Evolutionary conservation across 2,329 filamentous ascomycete genomes (phyloP).

Genomic region (Phoma sp.): DNA sequence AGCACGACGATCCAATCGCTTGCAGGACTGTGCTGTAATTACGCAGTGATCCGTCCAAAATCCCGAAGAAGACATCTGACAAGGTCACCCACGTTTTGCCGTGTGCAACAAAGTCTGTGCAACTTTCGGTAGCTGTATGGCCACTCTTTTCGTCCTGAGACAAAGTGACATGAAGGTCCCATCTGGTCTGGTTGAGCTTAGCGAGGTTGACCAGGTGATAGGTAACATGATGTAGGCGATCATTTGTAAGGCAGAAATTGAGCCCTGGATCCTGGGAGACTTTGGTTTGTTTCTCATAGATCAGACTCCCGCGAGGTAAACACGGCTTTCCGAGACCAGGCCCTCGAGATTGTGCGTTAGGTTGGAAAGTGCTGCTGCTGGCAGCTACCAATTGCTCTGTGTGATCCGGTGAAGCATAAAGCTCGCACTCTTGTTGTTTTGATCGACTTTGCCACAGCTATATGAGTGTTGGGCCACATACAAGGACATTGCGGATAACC

Average conservation of each 20-base stretch:
- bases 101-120: conserved; percentile 32
- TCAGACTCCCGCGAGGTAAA: neutral
- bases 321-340: neutral
- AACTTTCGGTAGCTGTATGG: conserved; percentile 32
- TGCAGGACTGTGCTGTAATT: neutral
- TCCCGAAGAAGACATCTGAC: neutral
- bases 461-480: conserved; percentile 6
- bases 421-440: too few relatives aligned
- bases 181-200: conserved; percentile 10
- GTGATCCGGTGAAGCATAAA: too few relatives aligned
- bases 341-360: neutral
- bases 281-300: neutral
- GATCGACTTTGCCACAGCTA: conserved; percentile 25
- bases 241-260: conserved; percentile 10
- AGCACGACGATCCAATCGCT: neutral
- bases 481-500: conserved; percentile 22
- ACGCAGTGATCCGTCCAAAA: neutral
- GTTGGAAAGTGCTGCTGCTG: too few relatives aligned
- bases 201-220: conserved; percentile 17
- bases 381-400: too few relatives aligned
- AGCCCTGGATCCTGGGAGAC: neutral
- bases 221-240: conserved; percentile 6
- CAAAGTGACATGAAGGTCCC: conserved; percentile 20
- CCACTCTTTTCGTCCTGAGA: conserved; percentile 33
- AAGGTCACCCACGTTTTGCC: conserved; percentile 42